Evolutionary conservation across 2,329 filamentous ascomycete species (phyloP).

Genomic region (Venturia oleaginea): DNA sequence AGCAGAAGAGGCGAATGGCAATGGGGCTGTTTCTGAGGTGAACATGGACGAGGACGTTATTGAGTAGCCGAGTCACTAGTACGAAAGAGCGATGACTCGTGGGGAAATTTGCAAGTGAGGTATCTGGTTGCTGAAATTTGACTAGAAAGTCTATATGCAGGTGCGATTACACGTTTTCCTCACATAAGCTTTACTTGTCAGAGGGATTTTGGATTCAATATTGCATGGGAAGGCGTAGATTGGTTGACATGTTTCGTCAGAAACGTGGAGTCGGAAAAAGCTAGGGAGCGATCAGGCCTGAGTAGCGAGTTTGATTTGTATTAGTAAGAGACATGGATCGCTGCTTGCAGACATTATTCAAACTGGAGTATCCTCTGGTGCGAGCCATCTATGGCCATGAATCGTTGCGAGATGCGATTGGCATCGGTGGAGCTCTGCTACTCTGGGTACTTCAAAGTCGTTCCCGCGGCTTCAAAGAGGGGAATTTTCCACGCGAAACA

Average conservation of each 20-base stretch:
- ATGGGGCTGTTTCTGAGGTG: conserved; percentile 1
- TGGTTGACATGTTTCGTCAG: background rate
- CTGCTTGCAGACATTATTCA: too few relatives aligned
- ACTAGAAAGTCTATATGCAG: background rate
- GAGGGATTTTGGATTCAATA: background rate
- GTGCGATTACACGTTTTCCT: background rate
- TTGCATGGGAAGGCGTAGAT: background rate
- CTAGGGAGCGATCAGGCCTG: background rate
- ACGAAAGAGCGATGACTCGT: background rate
- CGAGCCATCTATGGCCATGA: too few relatives aligned
- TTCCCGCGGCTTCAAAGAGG: too few relatives aligned
- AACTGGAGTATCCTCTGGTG: too few relatives aligned
- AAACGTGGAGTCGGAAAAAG: background rate
- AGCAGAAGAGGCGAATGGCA: conserved; percentile 4
- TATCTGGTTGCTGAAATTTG: background rate
- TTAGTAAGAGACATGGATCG: background rate
- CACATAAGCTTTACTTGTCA: background rate
- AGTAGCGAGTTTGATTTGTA: background rate
- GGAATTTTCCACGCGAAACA: background rate
- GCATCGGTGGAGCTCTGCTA: too few relatives aligned
- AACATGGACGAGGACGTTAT: conserved; percentile 5
- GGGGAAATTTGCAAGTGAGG: background rate
- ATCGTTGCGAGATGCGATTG: too few relatives aligned
- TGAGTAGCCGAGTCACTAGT: background rate
- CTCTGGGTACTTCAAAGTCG: too few relatives aligned